Conservation (phyloP, 129 eudicot genomes). For the Tanacetum coccineum region DNA sequence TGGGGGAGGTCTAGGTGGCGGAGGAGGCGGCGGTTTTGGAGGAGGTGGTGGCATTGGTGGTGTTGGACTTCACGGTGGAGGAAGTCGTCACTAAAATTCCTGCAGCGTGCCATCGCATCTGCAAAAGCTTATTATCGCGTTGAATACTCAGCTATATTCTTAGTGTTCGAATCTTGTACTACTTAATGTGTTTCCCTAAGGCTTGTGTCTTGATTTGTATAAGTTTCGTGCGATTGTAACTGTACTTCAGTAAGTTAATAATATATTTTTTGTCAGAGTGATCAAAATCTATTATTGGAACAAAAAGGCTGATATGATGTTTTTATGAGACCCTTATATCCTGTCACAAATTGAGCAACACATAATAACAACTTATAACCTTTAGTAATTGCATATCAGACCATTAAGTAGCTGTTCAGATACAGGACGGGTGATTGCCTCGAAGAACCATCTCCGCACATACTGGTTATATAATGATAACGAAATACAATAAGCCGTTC, state of each 20-base stretch:
- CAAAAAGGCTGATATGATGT: no score
- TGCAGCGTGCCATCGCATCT: background rate
- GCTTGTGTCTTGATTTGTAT: constrained; percentile 8
- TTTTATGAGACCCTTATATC: no score
- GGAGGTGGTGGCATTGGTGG: constrained; percentile 7
- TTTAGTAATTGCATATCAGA: no score
- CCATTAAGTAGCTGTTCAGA: no score
- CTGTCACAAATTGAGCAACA: no score
- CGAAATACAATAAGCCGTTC: no score
- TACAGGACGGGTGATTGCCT: no score
- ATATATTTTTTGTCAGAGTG: background rate
- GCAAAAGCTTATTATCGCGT: background rate
- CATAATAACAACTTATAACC: no score
- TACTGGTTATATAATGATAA: no score
- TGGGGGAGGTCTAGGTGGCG: constrained; percentile 31
- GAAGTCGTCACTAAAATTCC: constrained; percentile 19
- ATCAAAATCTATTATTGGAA: background rate
- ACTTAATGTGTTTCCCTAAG: background rate
- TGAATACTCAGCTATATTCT: background rate
- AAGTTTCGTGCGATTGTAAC: constrained; percentile 6
- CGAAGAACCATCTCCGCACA: no score
- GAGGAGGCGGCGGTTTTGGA: constrained; percentile 35
- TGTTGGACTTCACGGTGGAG: constrained; percentile 23
- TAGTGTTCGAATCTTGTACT: background rate
- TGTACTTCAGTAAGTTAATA: background rate